These are phyloP conservation scores for Ricinus communis DNA, from an alignment of 345 rosid species.

Conservation along the genomic window DNA sequence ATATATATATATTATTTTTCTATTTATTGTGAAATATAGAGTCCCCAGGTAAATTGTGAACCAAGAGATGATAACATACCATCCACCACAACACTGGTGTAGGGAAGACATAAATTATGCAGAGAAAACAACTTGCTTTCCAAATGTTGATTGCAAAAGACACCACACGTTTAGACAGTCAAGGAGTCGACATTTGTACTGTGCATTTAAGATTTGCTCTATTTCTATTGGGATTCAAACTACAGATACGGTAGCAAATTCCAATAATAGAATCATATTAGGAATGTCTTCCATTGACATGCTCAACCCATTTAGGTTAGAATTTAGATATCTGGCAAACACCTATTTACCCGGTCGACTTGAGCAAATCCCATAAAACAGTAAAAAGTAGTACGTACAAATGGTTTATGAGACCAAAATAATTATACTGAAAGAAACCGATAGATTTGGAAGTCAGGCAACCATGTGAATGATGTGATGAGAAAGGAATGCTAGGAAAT, in stretches of 20 bases:
- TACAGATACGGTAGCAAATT: too few relatives aligned
- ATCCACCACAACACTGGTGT: constrained; percentile 9
- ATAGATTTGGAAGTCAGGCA: not conserved
- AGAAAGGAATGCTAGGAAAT: constrained; percentile 7
- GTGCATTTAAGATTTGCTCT: too few relatives aligned
- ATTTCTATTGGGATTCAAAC: too few relatives aligned
- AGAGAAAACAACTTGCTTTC: not conserved
- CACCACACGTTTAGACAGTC: constrained; percentile 11
- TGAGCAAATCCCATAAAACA: constrained; percentile 13
- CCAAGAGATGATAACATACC: not conserved
- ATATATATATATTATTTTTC: too few relatives aligned
- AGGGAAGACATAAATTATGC: too few relatives aligned
- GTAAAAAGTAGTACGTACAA: not conserved
- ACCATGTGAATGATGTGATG: constrained; percentile 3
- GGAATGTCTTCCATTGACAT: too few relatives aligned
- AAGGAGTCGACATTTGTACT: not conserved
- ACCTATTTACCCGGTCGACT: not conserved
- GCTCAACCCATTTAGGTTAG: too few relatives aligned
- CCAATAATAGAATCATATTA: too few relatives aligned
- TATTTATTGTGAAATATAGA: too few relatives aligned
- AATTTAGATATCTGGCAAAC: constrained; percentile 22
- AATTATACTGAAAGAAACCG: constrained; percentile 5
- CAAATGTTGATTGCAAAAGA: not conserved
- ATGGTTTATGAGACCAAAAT: not conserved
- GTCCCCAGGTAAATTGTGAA: not conserved